These are phyloP conservation scores for Oropetium thomaeum DNA, from an alignment of 176 grass and related monocot genomes.

Conservation along the genomic window DNA sequence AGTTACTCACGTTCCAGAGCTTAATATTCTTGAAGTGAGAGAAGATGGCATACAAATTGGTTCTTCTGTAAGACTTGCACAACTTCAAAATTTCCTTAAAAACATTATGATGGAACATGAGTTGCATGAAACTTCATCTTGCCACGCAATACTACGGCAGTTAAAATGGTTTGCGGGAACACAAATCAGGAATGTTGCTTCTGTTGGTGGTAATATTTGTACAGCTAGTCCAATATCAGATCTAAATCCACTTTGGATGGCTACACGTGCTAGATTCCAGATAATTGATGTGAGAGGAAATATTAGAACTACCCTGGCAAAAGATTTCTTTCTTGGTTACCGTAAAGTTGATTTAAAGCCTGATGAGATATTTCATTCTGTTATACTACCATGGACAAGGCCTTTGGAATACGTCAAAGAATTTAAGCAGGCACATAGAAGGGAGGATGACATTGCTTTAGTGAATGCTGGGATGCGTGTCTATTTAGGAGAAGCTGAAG, in stretches of 20 bases:
- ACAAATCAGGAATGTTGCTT: constrained; percentile 95
- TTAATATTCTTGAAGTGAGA: constrained; percentile 57
- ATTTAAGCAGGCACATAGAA: constrained; percentile 96
- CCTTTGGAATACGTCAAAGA: constrained; percentile 90
- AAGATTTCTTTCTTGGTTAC: constrained; percentile 90
- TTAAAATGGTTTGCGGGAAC: constrained; percentile 98
- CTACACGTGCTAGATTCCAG: constrained; percentile 66
- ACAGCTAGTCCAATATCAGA: constrained; percentile 99
- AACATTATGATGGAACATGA: constrained; percentile 45
- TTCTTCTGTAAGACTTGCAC: constrained; percentile 74
- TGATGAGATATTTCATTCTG: constrained; percentile 76
- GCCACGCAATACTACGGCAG: constrained; percentile 73
- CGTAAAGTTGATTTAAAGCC: constrained; percentile 76
- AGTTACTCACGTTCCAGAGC: constrained; percentile 83
- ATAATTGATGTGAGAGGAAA: constrained; percentile 65
- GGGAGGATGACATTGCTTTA: constrained; percentile 98
- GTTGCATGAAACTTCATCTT: constrained; percentile 66
- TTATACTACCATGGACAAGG: constrained; percentile 84
- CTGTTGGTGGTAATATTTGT: constrained; percentile 97
- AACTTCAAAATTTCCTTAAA: constrained; percentile 72
- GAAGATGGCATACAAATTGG: constrained; percentile 87
- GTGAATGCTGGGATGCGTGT: constrained; percentile 92
- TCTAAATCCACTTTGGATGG: constrained; percentile 97
- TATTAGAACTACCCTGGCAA: constrained; percentile 60
- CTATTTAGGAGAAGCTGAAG: constrained; percentile 54